A percentile compares a stretch with the other conserved stretches of the same genome.
These are phyloP conservation scores for Chaetomium fimeti DNA, from an alignment of 495 filamentous ascomycete genomes.

Conservation along the genomic window DNA sequence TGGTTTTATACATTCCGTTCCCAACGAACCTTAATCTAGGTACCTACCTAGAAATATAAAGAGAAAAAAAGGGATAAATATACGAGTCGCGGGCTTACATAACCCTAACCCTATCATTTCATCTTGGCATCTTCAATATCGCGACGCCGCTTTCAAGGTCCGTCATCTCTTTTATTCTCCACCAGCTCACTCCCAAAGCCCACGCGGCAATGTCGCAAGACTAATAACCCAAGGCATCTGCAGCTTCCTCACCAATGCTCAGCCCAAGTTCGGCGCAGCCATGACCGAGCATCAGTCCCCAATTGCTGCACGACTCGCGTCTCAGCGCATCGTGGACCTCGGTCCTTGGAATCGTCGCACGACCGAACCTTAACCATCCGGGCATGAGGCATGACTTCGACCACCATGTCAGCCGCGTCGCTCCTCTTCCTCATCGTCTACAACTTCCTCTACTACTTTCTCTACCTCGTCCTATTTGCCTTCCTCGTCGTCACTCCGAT, in stretches of 20 bases:
- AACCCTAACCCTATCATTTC: conserved; percentile 2
- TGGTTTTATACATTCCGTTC: too few relatives aligned
- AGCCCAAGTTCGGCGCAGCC: conserved; percentile 12
- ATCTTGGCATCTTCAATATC: background rate
- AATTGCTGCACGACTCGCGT: conserved; percentile 15
- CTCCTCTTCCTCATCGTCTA: conserved; percentile 75
- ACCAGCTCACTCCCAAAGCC: background rate
- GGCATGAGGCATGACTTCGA: conserved; percentile 6
- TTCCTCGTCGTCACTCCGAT: conserved; percentile 79
- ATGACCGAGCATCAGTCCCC: conserved; percentile 16
- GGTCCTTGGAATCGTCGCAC: background rate
- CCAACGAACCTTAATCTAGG: too few relatives aligned
- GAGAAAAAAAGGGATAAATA: background rate
- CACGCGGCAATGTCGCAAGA: background rate
- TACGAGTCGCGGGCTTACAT: background rate
- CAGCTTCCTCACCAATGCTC: background rate
- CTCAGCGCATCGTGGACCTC: conserved; percentile 14
- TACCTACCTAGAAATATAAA: background rate
- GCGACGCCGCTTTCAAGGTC: background rate
- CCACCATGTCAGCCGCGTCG: conserved; percentile 35
- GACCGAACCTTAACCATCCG: background rate
- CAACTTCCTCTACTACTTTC: conserved; percentile 70
- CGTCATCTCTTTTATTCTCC: background rate
- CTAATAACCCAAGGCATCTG: background rate
- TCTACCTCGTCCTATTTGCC: conserved; percentile 68